phyloP scores from a whole-genome alignment of 2,329 filamentous ascomycete species.

The Cladosporium velox region DNA sequence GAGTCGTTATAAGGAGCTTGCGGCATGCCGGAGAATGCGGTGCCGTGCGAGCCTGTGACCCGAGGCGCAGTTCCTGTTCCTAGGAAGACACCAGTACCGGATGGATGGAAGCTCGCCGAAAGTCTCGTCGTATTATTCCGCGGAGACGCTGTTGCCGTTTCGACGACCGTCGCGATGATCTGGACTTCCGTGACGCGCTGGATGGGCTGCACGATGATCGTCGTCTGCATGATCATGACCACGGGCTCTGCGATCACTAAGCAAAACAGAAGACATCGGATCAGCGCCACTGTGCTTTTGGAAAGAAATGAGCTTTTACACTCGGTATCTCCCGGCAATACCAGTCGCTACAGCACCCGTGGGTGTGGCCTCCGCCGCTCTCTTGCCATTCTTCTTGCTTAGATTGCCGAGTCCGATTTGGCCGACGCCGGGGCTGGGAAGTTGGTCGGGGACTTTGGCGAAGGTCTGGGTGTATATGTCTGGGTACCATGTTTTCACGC shows the following conservation, averaged over 20 bases:
- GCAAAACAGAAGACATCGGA: conserved; percentile 15
- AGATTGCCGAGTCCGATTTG: conserved; percentile 35
- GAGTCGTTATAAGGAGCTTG: conserved; percentile 3
- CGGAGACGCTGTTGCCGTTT: neutral
- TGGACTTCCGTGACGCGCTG: conserved; percentile 27
- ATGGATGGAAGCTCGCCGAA: conserved; percentile 1
- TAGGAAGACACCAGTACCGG: conserved; percentile 3
- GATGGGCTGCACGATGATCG: conserved; percentile 27
- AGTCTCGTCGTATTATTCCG: neutral
- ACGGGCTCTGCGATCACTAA: conserved; percentile 23
- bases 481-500: conserved; percentile 28
- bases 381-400: conserved; percentile 10
- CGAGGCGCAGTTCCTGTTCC: neutral
- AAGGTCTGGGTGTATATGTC: conserved; percentile 38
- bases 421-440: conserved; percentile 29
- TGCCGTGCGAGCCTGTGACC: neutral
- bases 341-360: conserved; percentile 24
- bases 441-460: conserved; percentile 33
- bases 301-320: conserved; percentile 15
- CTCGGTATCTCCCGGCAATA: conserved; percentile 30
- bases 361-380: conserved; percentile 10
- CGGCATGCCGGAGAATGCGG: neutral
- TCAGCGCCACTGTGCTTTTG: conserved; percentile 23
- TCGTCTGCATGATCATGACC: conserved; percentile 28
- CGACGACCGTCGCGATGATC: conserved; percentile 24